Evolutionary conservation across 352 stramenopile genomes (phyloP), one percentile per base, ranked within the genome.

Genomic region (Globisporangium polare): DNA sequence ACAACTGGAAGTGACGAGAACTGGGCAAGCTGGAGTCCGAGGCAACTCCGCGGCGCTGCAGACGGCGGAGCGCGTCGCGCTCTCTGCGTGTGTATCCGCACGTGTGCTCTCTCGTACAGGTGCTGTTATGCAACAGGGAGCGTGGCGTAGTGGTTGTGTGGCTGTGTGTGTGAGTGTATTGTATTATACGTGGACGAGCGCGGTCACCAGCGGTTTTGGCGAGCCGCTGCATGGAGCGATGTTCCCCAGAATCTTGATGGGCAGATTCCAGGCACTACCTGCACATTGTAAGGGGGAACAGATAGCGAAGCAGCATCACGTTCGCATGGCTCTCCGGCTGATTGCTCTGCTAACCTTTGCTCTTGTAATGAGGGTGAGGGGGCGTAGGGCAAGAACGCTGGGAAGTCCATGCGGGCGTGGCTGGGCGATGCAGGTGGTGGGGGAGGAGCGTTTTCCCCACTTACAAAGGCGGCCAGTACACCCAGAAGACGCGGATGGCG

Each of bases 231-330:
- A 65, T 42, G 73, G 63, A 69, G 70, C 45, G 4, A 24, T 60
- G 82, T 89, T 82, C 75, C 63, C 74, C 82, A 68, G 74, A 86
- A 91, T 91, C 82, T 89, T 91, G 80, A 91, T 89, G 80, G 58
- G 75, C 66, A 82, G 77, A 62, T 76, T 85, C 64, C 73, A 83
- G 78, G 72, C 82, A 88, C 79, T 85, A 80, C 78, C 69, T 89
- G 67, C 69, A 78, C 82, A 83, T 91, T 91, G 82, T 91, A 91
- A 91, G 73, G 82, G 65, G 60, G 78, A 73, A 86, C 79, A 53
- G 26, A 89, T 50, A 89, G 52, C 63, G 43, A 81, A 26, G 63
- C 50, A 37, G 27, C 59, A 33, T 60, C 66, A 31, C 41, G 42
- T 27, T 17, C 50, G 7, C 5, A 18, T 24, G 27, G 9, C 13